Conservation (phyloP, 441 rosid genomes). For the Hypseocharis bilobata region DNA sequence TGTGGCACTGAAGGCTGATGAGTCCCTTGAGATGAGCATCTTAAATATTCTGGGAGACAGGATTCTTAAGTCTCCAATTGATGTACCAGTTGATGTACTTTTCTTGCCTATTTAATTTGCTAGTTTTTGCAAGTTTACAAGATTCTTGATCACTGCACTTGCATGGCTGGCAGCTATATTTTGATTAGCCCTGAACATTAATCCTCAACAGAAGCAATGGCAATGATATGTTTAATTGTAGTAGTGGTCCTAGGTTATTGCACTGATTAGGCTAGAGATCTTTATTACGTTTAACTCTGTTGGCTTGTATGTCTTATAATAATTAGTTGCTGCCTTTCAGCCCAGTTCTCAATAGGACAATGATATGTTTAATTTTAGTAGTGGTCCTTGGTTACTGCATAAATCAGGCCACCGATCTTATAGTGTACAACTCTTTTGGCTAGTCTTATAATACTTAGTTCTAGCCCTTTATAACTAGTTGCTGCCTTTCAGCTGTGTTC, state of each 20-base stretch:
- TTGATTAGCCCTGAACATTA: not conserved
- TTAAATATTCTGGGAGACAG: conserved; percentile 68
- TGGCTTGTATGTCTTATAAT: not conserved
- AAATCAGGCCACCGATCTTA: too few relatives aligned
- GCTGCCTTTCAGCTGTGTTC: too few relatives aligned
- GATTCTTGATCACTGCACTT: not conserved
- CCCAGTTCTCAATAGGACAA: too few relatives aligned
- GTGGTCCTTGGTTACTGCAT: too few relatives aligned
- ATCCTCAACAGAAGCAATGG: not conserved
- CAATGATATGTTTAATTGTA: not conserved
- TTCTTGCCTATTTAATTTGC: conserved; percentile 1
- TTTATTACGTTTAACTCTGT: not conserved
- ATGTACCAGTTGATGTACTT: conserved; percentile 76
- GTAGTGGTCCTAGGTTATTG: not conserved
- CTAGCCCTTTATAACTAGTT: too few relatives aligned
- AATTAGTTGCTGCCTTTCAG: too few relatives aligned
- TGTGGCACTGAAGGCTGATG: conserved; percentile 50
- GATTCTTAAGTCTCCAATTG: conserved; percentile 61
- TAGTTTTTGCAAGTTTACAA: not conserved
- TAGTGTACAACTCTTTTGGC: too few relatives aligned
- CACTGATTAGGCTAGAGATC: not conserved
- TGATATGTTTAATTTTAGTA: too few relatives aligned
- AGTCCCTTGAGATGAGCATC: conserved; percentile 74
- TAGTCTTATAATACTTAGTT: too few relatives aligned
- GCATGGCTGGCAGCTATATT: not conserved